A percentile compares a stretch with the other conserved stretches of the same genome.
Evolutionary conservation across 164 flowering plant genomes (phyloP).

Genomic region (Stephania cephalantha): DNA sequence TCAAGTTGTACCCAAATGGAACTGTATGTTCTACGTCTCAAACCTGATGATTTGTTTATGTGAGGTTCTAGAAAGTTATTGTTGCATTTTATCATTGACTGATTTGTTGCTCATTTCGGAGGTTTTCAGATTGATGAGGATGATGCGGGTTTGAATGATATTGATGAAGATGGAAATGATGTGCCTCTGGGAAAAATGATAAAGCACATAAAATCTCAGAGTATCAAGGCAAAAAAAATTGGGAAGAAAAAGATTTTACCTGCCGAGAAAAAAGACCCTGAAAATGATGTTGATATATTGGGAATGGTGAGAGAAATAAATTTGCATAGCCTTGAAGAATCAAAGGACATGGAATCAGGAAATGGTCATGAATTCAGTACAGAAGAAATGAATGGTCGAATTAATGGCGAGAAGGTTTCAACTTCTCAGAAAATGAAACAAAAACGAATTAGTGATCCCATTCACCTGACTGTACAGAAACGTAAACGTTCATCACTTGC

Average conservation of each 20-base stretch:
- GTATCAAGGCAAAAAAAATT: conserved; percentile 40
- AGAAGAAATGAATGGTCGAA: conserved; percentile 22
- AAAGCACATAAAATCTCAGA: conserved; percentile 53
- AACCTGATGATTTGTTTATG: neutral
- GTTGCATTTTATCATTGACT: neutral
- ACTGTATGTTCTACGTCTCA: conserved; percentile 27
- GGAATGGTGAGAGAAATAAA: conserved; percentile 85
- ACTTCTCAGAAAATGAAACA: conserved; percentile 35
- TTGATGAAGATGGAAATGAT: conserved; percentile 70
- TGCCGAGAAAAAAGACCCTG: conserved; percentile 29
- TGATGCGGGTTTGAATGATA: conserved; percentile 34
- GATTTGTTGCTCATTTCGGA: conserved; percentile 6
- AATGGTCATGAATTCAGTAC: conserved; percentile 43
- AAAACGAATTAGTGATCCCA: conserved; percentile 26
- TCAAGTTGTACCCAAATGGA: conserved; percentile 47
- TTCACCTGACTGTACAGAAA: conserved; percentile 43
- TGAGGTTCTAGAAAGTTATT: neutral
- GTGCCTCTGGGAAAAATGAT: conserved; percentile 79
- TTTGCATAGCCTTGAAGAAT: conserved; percentile 38
- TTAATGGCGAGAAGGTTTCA: conserved; percentile 15
- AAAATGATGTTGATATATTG: conserved; percentile 64
- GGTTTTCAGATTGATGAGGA: conserved; percentile 41
- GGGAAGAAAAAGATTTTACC: conserved; percentile 35
- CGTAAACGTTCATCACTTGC: conserved; percentile 46
- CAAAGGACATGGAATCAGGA: conserved; percentile 42